Percentiles rank a stretch among this genome's conserved stretches.
These are phyloP conservation scores for Phytophthora multivora DNA, from an alignment of 352 stramenopile genomes.

Conservation along the genomic window DNA sequence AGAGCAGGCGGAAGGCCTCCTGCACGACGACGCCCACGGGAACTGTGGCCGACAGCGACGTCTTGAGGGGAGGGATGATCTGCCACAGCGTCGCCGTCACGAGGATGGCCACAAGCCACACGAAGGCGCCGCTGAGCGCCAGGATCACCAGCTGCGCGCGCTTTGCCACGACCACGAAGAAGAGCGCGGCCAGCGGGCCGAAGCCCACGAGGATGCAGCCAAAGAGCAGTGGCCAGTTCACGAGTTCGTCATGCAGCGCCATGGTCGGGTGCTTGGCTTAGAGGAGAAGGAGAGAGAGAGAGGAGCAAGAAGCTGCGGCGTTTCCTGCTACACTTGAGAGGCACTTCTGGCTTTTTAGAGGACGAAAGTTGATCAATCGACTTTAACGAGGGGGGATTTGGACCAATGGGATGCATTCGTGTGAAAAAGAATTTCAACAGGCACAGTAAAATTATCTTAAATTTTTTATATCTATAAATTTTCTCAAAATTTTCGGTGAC, in stretches of 20 bases:
- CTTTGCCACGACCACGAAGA: slow-evolving; percentile 80
- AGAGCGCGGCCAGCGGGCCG: slow-evolving; percentile 71
- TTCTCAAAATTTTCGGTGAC: no score
- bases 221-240: slow-evolving; percentile 88
- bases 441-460: no score
- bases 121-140: slow-evolving; percentile 78
- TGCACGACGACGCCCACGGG: slow-evolving; percentile 71
- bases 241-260: slow-evolving; percentile 66
- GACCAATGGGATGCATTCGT: no score
- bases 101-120: slow-evolving; percentile 83
- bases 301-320: not conserved
- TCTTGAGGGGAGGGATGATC: slow-evolving; percentile 76
- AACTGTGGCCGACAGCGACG: slow-evolving; percentile 77
- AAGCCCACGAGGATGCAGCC: slow-evolving; percentile 84
- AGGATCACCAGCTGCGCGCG: slow-evolving; percentile 87
- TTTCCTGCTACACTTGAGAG: not conserved
- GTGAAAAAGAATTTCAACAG: no score
- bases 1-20: slow-evolving; percentile 68
- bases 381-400: no score
- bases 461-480: no score
- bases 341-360: slow-evolving; percentile 3
- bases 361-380: no score
- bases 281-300: no score
- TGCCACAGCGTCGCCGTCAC: slow-evolving; percentile 77
- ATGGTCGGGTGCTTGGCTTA: slow-evolving; percentile 34